Evolutionary conservation across 2,329 filamentous ascomycete species (phyloP), one percentile per base, ranked within the genome.

Genomic region (Trichoderma sp.): DNA sequence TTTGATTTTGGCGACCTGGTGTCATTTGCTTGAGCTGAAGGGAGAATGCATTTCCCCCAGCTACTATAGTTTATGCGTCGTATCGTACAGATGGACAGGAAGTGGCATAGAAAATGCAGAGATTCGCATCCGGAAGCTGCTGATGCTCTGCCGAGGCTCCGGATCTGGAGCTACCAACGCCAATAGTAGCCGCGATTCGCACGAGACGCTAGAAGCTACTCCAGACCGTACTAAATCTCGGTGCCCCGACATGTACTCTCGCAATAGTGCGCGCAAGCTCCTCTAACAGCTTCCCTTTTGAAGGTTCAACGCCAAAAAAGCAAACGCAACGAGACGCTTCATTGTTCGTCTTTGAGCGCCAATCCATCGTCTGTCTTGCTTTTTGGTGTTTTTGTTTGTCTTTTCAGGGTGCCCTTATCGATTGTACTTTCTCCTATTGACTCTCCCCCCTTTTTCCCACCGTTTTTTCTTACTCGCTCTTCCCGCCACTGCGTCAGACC

Each of bases 121-220:
- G 26, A 26, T 19, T 51, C 41, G 50, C 60, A 55, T 63, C 41
- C 47, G 48, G 50, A 30, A 63, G 14, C 48, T 55, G 26, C 9
- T 34, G 26, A 5, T 39, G 26, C 41, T 55, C 48, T 63, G 26
- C 60, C 60, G 60, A 63, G 60, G 60, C 58, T 55, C 60, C 50
- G 24, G 60, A 45, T 47, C 10, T n/a, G 24, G 47, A 30, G 28
- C 28, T 15, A 24, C 21, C 21, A 24, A 24, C 21, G 21, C 3
- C 21, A 24, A 24, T 24, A 28, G 48, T 5, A 7, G 47, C 26
- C n/a, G 26, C 48, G 26, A 34, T 47, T 30, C 45, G n/a, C 41
- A 45, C 24, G 15, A 21, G 15, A 44, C 43, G 7, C 19, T 45
- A 57, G 41, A 57, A 12, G 28, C 50, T 52, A 34, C 15, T 52